phyloP scores from a whole-genome alignment of 176 grass and related monocot genomes.

The Avena sativa region DNA sequence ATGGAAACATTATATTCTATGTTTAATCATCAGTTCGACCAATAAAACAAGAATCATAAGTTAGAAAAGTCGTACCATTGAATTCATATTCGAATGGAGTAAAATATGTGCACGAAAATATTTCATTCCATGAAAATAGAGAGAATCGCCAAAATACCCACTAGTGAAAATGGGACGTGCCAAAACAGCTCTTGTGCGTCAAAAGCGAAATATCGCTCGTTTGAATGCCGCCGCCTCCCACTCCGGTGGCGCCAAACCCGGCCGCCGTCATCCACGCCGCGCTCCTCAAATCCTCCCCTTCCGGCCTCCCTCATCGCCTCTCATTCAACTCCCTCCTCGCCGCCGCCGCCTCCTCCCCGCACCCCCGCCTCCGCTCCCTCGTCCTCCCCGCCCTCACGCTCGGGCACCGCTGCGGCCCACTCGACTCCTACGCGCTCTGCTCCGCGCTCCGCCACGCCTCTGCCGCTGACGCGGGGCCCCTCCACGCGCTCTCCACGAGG shows the following conservation, averaged over 20 bases:
- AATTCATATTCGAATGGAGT: too few relatives aligned
- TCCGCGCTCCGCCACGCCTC: slow-evolving; percentile 48
- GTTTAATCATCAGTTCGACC: too few relatives aligned
- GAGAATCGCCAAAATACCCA: too few relatives aligned
- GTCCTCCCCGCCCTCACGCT: slow-evolving; percentile 54
- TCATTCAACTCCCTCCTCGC: slow-evolving; percentile 58
- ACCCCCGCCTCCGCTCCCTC: slow-evolving; percentile 43
- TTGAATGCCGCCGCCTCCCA: slow-evolving; percentile 25
- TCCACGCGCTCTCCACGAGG: slow-evolving; percentile 50
- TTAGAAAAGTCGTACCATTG: too few relatives aligned
- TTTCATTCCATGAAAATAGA: neutral
- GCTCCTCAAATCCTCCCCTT: slow-evolving; percentile 39
- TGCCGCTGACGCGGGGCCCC: neutral
- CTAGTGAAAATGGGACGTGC: too few relatives aligned
- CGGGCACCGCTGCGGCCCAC: slow-evolving; percentile 38
- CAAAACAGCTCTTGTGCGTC: neutral
- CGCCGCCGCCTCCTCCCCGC: slow-evolving; percentile 43
- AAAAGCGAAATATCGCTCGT: neutral
- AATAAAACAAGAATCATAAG: too few relatives aligned
- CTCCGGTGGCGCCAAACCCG: slow-evolving; percentile 36
- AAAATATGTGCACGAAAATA: neutral
- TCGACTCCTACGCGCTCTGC: slow-evolving; percentile 73
- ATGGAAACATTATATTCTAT: neutral
- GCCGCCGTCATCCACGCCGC: slow-evolving; percentile 58
- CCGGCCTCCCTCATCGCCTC: slow-evolving; percentile 36